These are phyloP conservation scores for Zymoseptoria pseudotritici DNA, from an alignment of 2,329 filamentous ascomycete species.

Conservation along the genomic window DNA sequence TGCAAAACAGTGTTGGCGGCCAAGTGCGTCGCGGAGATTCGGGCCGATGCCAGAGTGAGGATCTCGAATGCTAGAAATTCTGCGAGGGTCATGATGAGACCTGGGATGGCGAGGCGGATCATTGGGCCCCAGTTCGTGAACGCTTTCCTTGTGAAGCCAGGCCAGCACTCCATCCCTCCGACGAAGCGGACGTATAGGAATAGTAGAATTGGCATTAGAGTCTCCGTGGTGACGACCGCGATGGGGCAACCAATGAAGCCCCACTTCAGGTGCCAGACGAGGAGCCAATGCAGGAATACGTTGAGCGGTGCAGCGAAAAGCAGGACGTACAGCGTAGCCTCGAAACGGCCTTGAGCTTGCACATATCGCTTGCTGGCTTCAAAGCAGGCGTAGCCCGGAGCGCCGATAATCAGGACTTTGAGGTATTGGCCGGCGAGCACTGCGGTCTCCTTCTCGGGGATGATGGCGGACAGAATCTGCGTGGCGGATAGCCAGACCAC, in stretches of 20 bases:
- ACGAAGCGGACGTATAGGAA: conserved; percentile 67
- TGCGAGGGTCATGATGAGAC: conserved; percentile 87
- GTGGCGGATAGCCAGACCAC: conserved; percentile 64
- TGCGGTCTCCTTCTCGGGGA: conserved; percentile 66
- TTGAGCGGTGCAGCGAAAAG: conserved; percentile 77
- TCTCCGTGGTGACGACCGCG: conserved; percentile 68
- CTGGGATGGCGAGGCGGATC: conserved; percentile 80
- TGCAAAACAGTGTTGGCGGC: conserved; percentile 83
- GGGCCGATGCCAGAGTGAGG: conserved; percentile 72
- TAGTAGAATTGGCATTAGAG: conserved; percentile 63
- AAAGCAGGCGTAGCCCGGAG: conserved; percentile 68
- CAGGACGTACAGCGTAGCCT: conserved; percentile 73
- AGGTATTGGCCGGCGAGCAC: conserved; percentile 66
- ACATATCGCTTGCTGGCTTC: conserved; percentile 78
- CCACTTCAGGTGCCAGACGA: conserved; percentile 59
- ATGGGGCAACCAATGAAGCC: conserved; percentile 75
- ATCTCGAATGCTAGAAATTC: conserved; percentile 86
- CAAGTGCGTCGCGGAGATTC: conserved; percentile 69
- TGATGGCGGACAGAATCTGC: conserved; percentile 53
- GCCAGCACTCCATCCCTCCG: conserved; percentile 70
- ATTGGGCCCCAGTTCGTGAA: conserved; percentile 73
- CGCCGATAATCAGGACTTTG: conserved; percentile 60
- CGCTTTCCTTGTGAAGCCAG: conserved; percentile 63
- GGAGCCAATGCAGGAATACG: conserved; percentile 69
- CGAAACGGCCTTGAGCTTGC: conserved; percentile 82